Percentiles rank a stretch among this genome's conserved stretches.
These are phyloP conservation scores for Suillus hirtellus DNA, from an alignment of 768 basidiomycete genomes.

Conservation along the genomic window DNA sequence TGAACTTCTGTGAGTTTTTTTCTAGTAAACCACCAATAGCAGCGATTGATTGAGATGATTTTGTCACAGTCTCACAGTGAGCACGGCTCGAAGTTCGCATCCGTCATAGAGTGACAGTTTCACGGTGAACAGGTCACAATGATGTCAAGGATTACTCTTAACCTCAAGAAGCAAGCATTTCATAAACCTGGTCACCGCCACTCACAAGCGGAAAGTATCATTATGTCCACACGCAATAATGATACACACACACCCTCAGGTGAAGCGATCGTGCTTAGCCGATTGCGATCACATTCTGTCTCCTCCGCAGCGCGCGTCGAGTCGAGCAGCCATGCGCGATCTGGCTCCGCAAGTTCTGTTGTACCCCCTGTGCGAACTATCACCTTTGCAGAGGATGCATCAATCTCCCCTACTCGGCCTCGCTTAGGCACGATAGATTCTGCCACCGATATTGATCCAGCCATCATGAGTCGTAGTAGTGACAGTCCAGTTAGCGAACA, in stretches of 20 bases:
- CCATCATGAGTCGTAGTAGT: background rate
- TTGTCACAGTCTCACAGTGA: constrained; percentile 17
- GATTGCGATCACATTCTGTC: constrained; percentile 3
- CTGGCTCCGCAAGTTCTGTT: constrained; percentile 7
- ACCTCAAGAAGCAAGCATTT: constrained; percentile 44
- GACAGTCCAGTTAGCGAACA: constrained; percentile 2
- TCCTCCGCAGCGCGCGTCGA: background rate
- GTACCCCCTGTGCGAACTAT: background rate
- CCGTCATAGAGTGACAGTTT: background rate
- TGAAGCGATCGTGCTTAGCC: background rate
- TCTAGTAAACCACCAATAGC: constrained; percentile 22
- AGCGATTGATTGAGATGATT: constrained; percentile 40
- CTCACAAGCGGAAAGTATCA: background rate
- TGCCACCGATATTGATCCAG: background rate
- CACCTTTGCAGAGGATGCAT: background rate
- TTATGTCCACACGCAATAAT: background rate
- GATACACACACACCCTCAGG: background rate
- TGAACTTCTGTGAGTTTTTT: constrained; percentile 41
- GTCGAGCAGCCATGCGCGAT: background rate
- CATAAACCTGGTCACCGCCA: background rate
- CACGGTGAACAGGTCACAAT: constrained; percentile 48
- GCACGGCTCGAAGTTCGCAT: constrained; percentile 3
- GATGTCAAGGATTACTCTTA: constrained; percentile 70
- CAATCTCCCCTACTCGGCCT: background rate
- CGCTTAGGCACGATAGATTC: constrained; percentile 10